Percentiles rank a stretch among this genome's conserved stretches.
Evolutionary conservation across 2,329 filamentous ascomycete species (phyloP).

Genomic region (Uncinocarpus reesii): DNA sequence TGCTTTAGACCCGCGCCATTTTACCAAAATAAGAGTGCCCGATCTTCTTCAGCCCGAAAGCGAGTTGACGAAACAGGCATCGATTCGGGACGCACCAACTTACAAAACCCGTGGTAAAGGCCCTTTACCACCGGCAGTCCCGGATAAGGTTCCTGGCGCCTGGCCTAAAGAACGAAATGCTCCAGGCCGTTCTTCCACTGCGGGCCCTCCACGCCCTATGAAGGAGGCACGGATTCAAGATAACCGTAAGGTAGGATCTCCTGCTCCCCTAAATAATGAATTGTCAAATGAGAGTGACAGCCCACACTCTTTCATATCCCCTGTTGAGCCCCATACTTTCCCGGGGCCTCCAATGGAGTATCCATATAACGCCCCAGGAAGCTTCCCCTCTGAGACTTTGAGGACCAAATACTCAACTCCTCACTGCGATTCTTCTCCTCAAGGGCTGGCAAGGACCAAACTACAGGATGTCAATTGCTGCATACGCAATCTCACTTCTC

Average conservation of each 20-base stretch:
- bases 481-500: constrained; percentile 29
- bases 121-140: constrained; percentile 5
- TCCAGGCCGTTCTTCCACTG: too few relatives aligned
- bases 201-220: not conserved
- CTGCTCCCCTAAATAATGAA: too few relatives aligned
- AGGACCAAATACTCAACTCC: too few relatives aligned
- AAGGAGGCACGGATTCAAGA: not conserved
- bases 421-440: too few relatives aligned
- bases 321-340: not conserved
- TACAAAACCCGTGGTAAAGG: not conserved
- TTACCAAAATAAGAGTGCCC: not conserved
- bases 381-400: constrained; percentile 4
- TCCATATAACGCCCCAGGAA: constrained; percentile 1
- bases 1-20: not conserved
- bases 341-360: not conserved
- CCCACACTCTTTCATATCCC: not conserved
- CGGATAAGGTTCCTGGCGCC: constrained; percentile 10
- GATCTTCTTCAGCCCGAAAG: not conserved
- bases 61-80: not conserved
- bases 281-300: not conserved
- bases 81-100: not conserved
- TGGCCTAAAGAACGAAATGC: constrained; percentile 13
- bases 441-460: not conserved
- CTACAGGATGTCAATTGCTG: constrained; percentile 27
- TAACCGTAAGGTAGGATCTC: too few relatives aligned